Base-by-base conservation (phyloP, 140 eudicot genomes). In the Bidens hawaiensis region DNA sequence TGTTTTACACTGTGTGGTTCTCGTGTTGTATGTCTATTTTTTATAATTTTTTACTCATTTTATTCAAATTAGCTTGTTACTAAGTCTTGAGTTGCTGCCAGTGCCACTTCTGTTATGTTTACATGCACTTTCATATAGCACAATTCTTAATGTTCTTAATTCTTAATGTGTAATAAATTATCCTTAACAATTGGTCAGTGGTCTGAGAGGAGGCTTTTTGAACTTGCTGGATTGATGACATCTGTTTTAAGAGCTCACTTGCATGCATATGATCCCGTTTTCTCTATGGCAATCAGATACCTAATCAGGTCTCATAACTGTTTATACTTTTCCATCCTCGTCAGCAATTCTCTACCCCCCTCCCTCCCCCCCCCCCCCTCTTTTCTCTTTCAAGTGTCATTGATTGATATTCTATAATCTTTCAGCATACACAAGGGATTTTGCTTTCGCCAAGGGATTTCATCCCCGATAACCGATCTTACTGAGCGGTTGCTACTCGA, bases 381-480 rank as follows among this genome's bases (percentile, higher is more conserved):
- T 55, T 17, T 13, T 71, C 4, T 60, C 16, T 2, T 12, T 60
- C 16, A 33, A 15, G 62, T 54, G 14, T 16, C 17, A 0, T 27
- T 38, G 23, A 38, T 46, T 58, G 42, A 64, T 48, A 16, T 69
- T n/a, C 54, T 59, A 40, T 38, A 65, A 65, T 58, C 52, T 65
- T 67, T 75, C 84, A 94, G 99, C 74, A 88, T 94, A 72, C 99
- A 94, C 78, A 94, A 88, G 76, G 97, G 78, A 71, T 85, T 76
- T 71, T 88, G 97, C 86, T 72, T 88, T 69, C 94, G 85, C 57
- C 90, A 88, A 78, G 97, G 99, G 56, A 71, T 82, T 75, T 76
- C 83, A 14, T 94, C 99, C 62, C 99, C 95, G n/a, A 83, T 94
- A 64, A 74, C 95, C 11, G 88, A 94, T 83, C 97, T 94, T 55